These are phyloP conservation scores for Iris pallida DNA, from an alignment of 116 monocot genomes.

Conservation along the genomic window DNA sequence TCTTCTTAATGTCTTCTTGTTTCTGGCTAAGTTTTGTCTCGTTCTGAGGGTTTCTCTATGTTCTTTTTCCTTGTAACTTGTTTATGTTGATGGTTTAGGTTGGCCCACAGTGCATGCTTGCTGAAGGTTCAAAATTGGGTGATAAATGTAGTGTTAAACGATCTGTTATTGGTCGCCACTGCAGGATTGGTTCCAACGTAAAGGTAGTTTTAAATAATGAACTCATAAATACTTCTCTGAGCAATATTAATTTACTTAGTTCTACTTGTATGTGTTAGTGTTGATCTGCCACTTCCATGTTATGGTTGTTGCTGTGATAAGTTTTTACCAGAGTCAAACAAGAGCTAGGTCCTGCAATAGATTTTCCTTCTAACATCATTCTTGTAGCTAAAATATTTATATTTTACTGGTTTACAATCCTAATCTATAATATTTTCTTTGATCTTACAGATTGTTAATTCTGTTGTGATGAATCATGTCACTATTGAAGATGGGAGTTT, in stretches of 20 bases:
- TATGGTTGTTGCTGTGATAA: background rate
- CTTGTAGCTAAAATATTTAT: no score
- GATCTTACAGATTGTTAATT: slow-evolving; percentile 73
- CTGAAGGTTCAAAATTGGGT: slow-evolving; percentile 90
- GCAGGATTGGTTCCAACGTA: slow-evolving; percentile 98
- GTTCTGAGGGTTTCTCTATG: background rate
- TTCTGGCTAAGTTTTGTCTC: slow-evolving; percentile 1
- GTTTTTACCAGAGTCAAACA: background rate
- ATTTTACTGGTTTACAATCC: background rate
- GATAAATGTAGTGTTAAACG: slow-evolving; percentile 98
- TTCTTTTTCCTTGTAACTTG: background rate
- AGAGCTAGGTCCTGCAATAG: background rate
- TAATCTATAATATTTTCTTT: background rate
- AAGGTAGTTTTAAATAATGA: slow-evolving; percentile 51
- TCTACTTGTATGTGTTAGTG: background rate
- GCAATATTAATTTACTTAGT: background rate
- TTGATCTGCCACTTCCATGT: slow-evolving; percentile 1
- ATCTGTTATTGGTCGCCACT: slow-evolving; percentile 93
- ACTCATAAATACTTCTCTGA: background rate
- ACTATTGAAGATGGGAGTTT: slow-evolving; percentile 90
- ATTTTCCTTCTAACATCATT: no score
- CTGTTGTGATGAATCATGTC: slow-evolving; percentile 98
- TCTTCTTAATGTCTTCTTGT: background rate
- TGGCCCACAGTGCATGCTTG: slow-evolving; percentile 93
- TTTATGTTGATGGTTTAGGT: slow-evolving; percentile 44